phyloP scores from a whole-genome alignment of 2,329 filamentous ascomycete species.

The Orbilia javanica region DNA sequence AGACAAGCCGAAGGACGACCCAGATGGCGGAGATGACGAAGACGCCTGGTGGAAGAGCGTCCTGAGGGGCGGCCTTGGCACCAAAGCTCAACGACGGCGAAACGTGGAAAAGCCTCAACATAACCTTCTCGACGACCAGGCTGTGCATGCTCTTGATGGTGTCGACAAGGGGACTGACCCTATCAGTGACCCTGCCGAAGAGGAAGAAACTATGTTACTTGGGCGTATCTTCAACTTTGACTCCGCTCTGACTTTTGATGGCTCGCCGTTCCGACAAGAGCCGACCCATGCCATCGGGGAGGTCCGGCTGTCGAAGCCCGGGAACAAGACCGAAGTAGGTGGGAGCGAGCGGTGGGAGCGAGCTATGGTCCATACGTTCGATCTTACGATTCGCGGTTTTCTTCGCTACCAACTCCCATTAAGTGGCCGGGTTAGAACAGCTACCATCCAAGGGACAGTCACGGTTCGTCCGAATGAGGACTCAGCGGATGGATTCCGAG shows the following conservation, averaged over 20 bases:
- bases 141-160: constrained; percentile 54
- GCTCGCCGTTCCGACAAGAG: constrained; percentile 83
- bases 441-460: constrained; percentile 61
- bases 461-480: constrained; percentile 62
- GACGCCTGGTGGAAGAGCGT: constrained; percentile 47
- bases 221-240: constrained; percentile 89
- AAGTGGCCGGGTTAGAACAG: constrained; percentile 62
- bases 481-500: constrained; percentile 51
- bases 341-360: constrained; percentile 90
- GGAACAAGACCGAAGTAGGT: constrained; percentile 85
- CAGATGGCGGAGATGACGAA: constrained; percentile 20
- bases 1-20: constrained; percentile 36
- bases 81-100: constrained; percentile 25
- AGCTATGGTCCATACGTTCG: constrained; percentile 90
- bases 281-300: constrained; percentile 81
- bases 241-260: constrained; percentile 87
- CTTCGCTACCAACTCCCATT: constrained; percentile 76
- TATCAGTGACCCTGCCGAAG: constrained; percentile 71
- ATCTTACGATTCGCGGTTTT: constrained; percentile 90
- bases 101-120: constrained; percentile 12
- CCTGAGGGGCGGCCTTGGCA: constrained; percentile 18
- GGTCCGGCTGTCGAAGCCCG: constrained; percentile 83
- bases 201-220: constrained; percentile 85
- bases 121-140: background rate
- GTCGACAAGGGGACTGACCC: constrained; percentile 64